A percentile compares a stretch with the other conserved stretches of the same genome.
These are phyloP conservation scores for Saccharomycopsis lassenensis DNA, from an alignment of 805 yeast genomes.

Conservation along the genomic window DNA sequence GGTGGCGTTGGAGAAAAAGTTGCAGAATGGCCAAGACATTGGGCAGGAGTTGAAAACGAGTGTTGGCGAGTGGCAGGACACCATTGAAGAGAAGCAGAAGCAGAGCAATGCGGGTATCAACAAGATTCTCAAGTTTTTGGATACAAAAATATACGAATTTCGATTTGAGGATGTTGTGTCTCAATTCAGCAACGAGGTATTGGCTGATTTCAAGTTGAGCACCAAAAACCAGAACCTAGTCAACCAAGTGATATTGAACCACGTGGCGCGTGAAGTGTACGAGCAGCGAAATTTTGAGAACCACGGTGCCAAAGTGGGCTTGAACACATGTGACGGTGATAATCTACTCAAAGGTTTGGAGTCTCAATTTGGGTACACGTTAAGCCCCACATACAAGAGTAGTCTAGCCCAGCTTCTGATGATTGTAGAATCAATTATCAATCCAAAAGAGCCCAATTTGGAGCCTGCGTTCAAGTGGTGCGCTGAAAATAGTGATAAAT, in stretches of 20 bases:
- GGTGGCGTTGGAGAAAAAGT: too few relatives aligned
- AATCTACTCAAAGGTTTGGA: conserved; percentile 7
- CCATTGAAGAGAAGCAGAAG: conserved; percentile 7
- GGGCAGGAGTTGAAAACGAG: too few relatives aligned
- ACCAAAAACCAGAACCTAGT: conserved; percentile 10
- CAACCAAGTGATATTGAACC: conserved; percentile 15
- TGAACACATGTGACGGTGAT: too few relatives aligned
- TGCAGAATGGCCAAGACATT: too few relatives aligned
- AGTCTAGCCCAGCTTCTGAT: conserved; percentile 1
- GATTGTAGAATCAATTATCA: conserved; percentile 6
- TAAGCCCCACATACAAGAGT: not conserved
- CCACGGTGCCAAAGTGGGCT: too few relatives aligned
- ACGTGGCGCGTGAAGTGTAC: conserved; percentile 2
- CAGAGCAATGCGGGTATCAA: conserved; percentile 5
- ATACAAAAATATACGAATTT: conserved; percentile 16
- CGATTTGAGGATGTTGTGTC: too few relatives aligned
- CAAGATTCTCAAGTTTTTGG: conserved; percentile 10
- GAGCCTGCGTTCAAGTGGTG: conserved; percentile 27
- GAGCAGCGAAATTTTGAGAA: too few relatives aligned
- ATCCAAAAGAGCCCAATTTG: conserved; percentile 18
- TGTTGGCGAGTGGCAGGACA: conserved; percentile 9
- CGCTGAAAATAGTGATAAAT: conserved; percentile 17
- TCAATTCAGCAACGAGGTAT: too few relatives aligned
- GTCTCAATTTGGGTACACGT: conserved; percentile 1
- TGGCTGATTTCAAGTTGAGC: conserved; percentile 9